Evolutionary conservation across 192 early-diverging fungal genomes (phyloP), one percentile per base, ranked within the genome.

Genomic region (Gonapodya sp.): DNA sequence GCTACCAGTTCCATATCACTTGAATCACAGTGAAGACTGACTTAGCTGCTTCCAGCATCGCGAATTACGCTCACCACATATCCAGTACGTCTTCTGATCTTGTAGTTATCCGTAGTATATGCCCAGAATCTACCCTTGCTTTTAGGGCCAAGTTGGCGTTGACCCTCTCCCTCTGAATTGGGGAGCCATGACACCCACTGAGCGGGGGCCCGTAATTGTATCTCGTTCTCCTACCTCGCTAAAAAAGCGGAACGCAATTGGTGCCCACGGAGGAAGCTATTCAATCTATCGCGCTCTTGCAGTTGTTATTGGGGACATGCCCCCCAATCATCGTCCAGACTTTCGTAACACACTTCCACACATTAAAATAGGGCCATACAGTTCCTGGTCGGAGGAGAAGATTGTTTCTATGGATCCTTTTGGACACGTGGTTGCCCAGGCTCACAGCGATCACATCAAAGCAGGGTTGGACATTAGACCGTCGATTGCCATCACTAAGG

Each of bases 401-500:
- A 96, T 98, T 83, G 96, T 98, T 18, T 96, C 95, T 0, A 84
- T 98, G 83, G 96, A 98, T 83, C 95, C 96, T 35, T 98, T 92
- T 89, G 96, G 96, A 34, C 95, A 96, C 84, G 82, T 93, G 36
- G 90, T 91, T 0, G 89, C 89, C 73, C 84, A 90, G 34, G 87
- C 89, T 64, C 96, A 88, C 83, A 80, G 80, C 64, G 82, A 87
- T 1, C 83, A 94, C 46, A 85, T 95, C 35, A 86, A 92, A 1
- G 78, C 86, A 0, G 95, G 94, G 30, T 75, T 94, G 2, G 96
- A 98, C 82, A 84, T 98, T 73, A 91, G 95, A 35, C 96, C 96
- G 0, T 95, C 94, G 30, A 96, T 95, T 82, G 94, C 96, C 73
- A 92, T 96, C 73, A 98, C 96, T 31, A 89, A 92, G 82, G 96